Percentiles rank a stretch among this genome's conserved stretches.
Evolutionary conservation across 257 asterid genomes (phyloP).

Genomic region (Gentiana straminea): DNA sequence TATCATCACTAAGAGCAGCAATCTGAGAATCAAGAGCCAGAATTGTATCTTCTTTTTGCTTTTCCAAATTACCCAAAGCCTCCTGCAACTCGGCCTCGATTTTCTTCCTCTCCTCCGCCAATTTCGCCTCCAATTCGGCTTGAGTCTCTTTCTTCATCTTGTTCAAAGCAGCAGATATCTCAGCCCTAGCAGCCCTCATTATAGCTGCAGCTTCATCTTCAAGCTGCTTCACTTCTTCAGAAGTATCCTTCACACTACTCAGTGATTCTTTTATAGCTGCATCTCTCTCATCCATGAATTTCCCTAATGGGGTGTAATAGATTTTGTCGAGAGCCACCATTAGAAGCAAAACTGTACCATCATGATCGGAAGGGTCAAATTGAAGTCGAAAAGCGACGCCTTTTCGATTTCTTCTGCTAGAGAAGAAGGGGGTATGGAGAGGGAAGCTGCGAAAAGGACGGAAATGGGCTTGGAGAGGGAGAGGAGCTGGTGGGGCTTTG

Average conservation of each 20-base stretch:
- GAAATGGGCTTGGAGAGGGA: conserved; percentile 21
- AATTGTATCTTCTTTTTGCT: conserved; percentile 72
- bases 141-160: conserved; percentile 96
- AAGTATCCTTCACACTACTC: conserved; percentile 79
- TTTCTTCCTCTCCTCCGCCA: conserved; percentile 75
- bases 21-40: conserved; percentile 80
- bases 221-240: conserved; percentile 72
- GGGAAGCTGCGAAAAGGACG: conserved; percentile 49
- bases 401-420: conserved; percentile 68
- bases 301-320: conserved; percentile 72
- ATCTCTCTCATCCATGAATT: conserved; percentile 90
- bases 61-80: conserved; percentile 60
- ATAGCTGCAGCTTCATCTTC: conserved; percentile 74
- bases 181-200: conserved; percentile 89
- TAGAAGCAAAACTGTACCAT: conserved; percentile 61
- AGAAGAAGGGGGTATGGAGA: conserved; percentile 66
- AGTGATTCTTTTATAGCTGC: conserved; percentile 63
- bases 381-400: conserved; percentile 80
- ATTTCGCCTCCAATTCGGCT: conserved; percentile 65
- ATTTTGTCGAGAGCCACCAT: conserved; percentile 89
- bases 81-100: conserved; percentile 79
- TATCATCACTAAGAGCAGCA: conserved; percentile 64
- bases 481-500: conserved; percentile 31
- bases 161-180: conserved; percentile 74
- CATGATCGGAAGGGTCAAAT: conserved; percentile 79